phyloP scores from a whole-genome alignment of 108 stramenopile genomes.

The Cylindrotheca fusiformis region DNA sequence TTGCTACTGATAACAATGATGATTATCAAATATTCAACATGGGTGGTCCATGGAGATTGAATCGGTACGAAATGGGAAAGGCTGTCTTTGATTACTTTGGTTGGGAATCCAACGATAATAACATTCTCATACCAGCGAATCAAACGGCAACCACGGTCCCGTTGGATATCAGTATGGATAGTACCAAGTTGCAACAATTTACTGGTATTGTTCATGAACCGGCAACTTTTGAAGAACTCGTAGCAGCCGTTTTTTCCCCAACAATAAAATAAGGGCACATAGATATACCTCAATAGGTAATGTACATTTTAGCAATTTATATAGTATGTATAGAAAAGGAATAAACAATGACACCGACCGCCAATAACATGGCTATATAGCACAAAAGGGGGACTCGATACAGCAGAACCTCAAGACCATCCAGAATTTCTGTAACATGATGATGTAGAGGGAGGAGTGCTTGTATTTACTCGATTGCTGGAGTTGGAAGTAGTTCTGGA shows the following conservation, averaged over 20 bases:
- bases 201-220: constrained; percentile 13
- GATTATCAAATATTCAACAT: constrained; percentile 48
- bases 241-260: constrained; percentile 5
- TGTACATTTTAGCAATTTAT: background rate
- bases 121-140: constrained; percentile 20
- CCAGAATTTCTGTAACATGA: background rate
- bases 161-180: constrained; percentile 79
- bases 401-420: too few relatives aligned
- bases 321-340: background rate
- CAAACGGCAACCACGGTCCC: constrained; percentile 34
- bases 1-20: constrained; percentile 4
- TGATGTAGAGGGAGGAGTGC: too few relatives aligned
- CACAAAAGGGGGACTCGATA: too few relatives aligned
- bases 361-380: background rate
- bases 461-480: too few relatives aligned
- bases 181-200: constrained; percentile 1
- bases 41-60: constrained; percentile 63
- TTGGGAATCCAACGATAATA: constrained; percentile 19
- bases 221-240: constrained; percentile 3
- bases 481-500: too few relatives aligned
- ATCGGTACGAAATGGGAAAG: constrained; percentile 65
- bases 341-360: background rate
- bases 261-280: background rate
- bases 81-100: constrained; percentile 52
- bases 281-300: background rate